Evolutionary conservation across 164 flowering plant genomes (phyloP).

Genomic region (Macadamia tetraphylla): DNA sequence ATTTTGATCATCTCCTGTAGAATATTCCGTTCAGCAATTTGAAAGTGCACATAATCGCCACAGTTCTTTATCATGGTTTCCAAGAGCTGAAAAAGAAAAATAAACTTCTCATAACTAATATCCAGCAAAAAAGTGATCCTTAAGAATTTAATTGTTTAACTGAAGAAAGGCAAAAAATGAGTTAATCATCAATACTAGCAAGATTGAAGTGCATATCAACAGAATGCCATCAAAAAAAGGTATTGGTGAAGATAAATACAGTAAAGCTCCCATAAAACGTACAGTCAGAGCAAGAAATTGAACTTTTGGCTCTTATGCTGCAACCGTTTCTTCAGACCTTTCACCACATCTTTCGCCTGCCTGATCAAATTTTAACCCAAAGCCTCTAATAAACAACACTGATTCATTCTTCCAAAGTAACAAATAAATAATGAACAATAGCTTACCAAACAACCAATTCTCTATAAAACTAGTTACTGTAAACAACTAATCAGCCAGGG

Average conservation of each 20-base stretch:
- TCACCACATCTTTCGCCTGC: slow-evolving; percentile 69
- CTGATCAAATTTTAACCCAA: slow-evolving; percentile 23
- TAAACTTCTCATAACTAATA: neutral
- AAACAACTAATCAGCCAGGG: neutral
- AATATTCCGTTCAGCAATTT: slow-evolving; percentile 51
- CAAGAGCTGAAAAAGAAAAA: slow-evolving; percentile 40
- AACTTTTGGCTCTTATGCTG: slow-evolving; percentile 64
- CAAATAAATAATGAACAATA: neutral
- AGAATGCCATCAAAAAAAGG: too few relatives aligned
- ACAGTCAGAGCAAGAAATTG: slow-evolving; percentile 75
- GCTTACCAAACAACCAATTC: neutral
- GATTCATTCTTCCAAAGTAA: neutral
- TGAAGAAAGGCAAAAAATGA: too few relatives aligned
- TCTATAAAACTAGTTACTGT: too few relatives aligned
- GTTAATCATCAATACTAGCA: too few relatives aligned
- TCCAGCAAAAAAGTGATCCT: too few relatives aligned
- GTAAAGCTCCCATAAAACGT: slow-evolving; percentile 7
- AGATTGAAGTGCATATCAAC: too few relatives aligned
- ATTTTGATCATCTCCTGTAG: slow-evolving; percentile 67
- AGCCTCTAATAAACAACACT: too few relatives aligned
- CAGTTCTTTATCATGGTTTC: slow-evolving; percentile 83
- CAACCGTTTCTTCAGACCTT: slow-evolving; percentile 63
- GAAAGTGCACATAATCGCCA: slow-evolving; percentile 63
- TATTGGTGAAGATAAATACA: neutral
- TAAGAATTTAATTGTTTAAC: too few relatives aligned